A percentile compares a stretch with the other conserved stretches of the same genome.
These are phyloP conservation scores for Xylaria sp. DNA, from an alignment of 2,329 filamentous ascomycete genomes.

Conservation along the genomic window DNA sequence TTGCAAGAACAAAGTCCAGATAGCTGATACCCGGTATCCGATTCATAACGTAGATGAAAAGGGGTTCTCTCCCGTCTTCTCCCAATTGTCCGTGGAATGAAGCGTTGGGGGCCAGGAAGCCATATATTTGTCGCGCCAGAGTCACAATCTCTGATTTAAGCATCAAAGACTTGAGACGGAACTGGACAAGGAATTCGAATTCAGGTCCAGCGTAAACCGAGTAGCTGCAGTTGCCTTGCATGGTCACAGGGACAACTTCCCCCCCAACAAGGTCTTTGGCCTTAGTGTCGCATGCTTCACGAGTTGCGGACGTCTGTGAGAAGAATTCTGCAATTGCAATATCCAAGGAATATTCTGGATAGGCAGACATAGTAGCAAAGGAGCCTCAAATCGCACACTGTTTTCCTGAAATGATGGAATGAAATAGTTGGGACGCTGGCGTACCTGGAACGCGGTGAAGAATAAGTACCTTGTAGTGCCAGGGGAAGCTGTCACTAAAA, in stretches of 20 bases:
- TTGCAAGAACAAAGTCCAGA: conserved; percentile 15
- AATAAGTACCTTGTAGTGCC: too few relatives aligned
- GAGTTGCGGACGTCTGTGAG: conserved; percentile 15
- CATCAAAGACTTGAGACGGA: conserved; percentile 19
- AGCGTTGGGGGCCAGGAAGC: conserved; percentile 12
- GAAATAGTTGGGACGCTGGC: too few relatives aligned
- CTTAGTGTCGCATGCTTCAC: conserved; percentile 4
- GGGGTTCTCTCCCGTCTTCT: conserved; percentile 15
- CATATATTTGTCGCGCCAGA: conserved; percentile 13
- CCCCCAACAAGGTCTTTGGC: conserved; percentile 23
- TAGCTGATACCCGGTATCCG: conserved; percentile 12
- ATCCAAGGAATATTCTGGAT: conserved; percentile 27
- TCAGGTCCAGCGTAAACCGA: conserved; percentile 25
- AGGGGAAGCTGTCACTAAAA: too few relatives aligned
- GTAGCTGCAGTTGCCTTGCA: conserved; percentile 26
- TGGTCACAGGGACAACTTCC: conserved; percentile 6
- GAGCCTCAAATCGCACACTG: too few relatives aligned
- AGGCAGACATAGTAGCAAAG: too few relatives aligned
- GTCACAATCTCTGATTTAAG: conserved; percentile 10
- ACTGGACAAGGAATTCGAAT: conserved; percentile 23
- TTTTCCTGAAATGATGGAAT: too few relatives aligned
- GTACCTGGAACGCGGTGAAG: too few relatives aligned
- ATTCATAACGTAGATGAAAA: conserved; percentile 16
- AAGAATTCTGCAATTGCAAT: conserved; percentile 25
- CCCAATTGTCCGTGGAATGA: conserved; percentile 28